phyloP scores from a whole-genome alignment of 2,329 filamentous ascomycete species.

The Arthroderma sp. region DNA sequence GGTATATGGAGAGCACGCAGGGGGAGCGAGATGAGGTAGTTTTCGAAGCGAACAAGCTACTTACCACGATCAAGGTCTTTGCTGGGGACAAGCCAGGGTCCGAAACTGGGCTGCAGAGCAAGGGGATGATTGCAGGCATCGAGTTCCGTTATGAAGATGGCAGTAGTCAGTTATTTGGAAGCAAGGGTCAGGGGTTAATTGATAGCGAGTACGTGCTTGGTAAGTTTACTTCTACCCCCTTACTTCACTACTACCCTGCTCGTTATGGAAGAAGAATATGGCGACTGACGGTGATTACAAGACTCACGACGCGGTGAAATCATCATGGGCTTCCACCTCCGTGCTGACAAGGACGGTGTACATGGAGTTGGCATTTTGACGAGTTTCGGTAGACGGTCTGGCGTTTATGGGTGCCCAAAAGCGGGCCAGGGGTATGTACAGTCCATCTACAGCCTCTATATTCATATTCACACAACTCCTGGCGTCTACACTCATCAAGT shows the following conservation, averaged over 20 bases:
- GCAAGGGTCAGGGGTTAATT: constrained; percentile 39
- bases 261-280: not conserved
- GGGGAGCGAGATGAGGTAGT: constrained; percentile 60
- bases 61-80: constrained; percentile 67
- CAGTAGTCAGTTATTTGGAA: constrained; percentile 70
- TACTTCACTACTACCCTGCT: constrained; percentile 1
- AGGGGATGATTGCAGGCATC: constrained; percentile 58
- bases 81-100: constrained; percentile 43
- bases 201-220: constrained; percentile 67
- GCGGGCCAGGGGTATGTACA: constrained; percentile 71
- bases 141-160: constrained; percentile 90
- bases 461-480: not conserved
- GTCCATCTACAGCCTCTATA: not conserved
- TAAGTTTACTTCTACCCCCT: constrained; percentile 41
- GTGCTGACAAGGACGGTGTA: constrained; percentile 65
- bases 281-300: constrained; percentile 25
- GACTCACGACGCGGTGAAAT: constrained; percentile 78
- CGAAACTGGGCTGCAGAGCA: not conserved
- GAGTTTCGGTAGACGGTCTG: constrained; percentile 72
- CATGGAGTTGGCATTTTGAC: constrained; percentile 86
- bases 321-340: constrained; percentile 63
- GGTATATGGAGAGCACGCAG: not conserved
- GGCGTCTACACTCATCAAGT: constrained; percentile 3
- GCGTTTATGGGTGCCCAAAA: constrained; percentile 66
- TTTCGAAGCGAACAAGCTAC: constrained; percentile 61